Percentiles rank a stretch among this genome's conserved stretches.
Evolutionary conservation across 129 eudicot genomes (phyloP).

Genomic region (Lactuca sativa): DNA sequence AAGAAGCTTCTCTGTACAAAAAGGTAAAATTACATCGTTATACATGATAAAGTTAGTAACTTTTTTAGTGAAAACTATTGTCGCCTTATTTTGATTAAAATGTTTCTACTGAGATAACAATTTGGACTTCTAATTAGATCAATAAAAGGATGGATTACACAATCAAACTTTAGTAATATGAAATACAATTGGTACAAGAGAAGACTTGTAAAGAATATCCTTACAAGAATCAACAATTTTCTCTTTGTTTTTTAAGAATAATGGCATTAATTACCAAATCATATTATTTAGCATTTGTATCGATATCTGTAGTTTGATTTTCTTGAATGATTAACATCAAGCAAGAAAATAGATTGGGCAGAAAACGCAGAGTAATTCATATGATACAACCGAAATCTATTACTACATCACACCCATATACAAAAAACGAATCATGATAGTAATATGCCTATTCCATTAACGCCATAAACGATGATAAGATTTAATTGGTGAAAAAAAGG

Average conservation of each 20-base stretch:
- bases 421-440: neutral
- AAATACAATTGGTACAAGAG: neutral
- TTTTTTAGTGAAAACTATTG: neutral
- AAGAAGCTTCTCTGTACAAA: conserved; percentile 81
- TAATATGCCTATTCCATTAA: neutral
- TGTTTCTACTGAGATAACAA: neutral
- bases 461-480: neutral
- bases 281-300: neutral
- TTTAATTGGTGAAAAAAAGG: neutral
- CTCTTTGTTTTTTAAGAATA: neutral
- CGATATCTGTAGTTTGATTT: neutral
- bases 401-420: neutral
- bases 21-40: neutral
- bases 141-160: neutral
- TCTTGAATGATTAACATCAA: neutral
- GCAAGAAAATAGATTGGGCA: neutral
- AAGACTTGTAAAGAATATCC: neutral
- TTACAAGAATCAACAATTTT: neutral
- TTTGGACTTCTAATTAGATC: neutral
- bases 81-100: neutral
- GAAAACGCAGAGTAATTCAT: neutral
- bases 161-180: neutral
- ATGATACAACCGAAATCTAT: no score
- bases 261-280: neutral
- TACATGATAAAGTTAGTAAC: no score